Base-by-base conservation (phyloP, 371 early-diverging fungal species). In the Mucor velutinosus region DNA sequence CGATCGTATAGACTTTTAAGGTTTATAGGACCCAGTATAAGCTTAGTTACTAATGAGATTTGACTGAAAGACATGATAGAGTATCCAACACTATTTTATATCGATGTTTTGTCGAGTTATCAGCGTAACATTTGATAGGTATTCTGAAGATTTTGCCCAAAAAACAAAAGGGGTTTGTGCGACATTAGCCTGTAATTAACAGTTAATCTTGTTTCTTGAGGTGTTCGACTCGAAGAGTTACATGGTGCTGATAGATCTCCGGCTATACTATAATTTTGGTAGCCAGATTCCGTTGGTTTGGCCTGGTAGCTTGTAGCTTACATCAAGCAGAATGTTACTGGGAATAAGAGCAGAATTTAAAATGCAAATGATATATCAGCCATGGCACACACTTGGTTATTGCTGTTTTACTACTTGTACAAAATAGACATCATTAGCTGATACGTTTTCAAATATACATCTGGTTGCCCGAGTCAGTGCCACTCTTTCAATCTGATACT, bases 181-280 rank as follows among this genome's bases (percentile, higher is more conserved):
- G 33, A 57, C 58, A 57, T 57, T 47, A 21, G 7, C 11, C 23
- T 1, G 21, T 47, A 47, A 47, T 57, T 57, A 33, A 57, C 58
- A 21, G 23, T 11, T 47, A 45, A 19, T 47, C 7, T 30, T 30
- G 15, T 29, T 32, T 57, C n/a, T n/a, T 17, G 19, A 25, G 17
- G 58, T 57, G 58, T 57, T 32, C 58, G 58, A 57, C 58, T 57
- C 58, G 58, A 57, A 57, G 33, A n/a, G 47, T 21, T 47, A 7
- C 47, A 21, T 47, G 21, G 7, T 47, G 21, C 47, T 47, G 47
- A 19, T 47, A 47, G 47, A 19, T 19, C 11, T 41, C 21, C 47
- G 47, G 47, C 47, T 47, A 47, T 47, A 47, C 47, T 47, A 30
- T 57, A 35, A n/a, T n/a, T 57, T 32, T 57, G n/a, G 7, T 15